phyloP scores from a whole-genome alignment of 2,329 filamentous ascomycete genomes.

The Apiospora phragmitis region DNA sequence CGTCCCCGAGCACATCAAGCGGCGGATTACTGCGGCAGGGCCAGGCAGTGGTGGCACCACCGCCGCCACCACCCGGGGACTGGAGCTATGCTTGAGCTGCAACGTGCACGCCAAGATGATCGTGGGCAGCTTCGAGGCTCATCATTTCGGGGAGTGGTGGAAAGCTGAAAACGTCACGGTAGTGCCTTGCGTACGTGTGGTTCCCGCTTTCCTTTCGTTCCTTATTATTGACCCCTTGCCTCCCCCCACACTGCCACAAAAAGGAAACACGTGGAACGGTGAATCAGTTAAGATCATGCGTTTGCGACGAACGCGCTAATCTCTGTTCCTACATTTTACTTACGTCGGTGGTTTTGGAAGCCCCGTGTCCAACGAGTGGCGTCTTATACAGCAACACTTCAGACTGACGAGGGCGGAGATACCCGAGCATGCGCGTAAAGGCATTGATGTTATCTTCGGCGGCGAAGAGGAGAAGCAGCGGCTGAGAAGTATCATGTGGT shows the following conservation, averaged over 20 bases:
- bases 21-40: constrained; percentile 44
- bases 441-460: constrained; percentile 67
- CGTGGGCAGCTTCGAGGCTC: constrained; percentile 62
- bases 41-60: constrained; percentile 24
- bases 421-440: constrained; percentile 58
- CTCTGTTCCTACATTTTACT: constrained; percentile 41
- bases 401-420: constrained; percentile 47
- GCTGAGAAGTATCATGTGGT: constrained; percentile 53
- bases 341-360: constrained; percentile 83
- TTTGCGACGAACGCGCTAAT: neutral
- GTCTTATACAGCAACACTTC: constrained; percentile 72
- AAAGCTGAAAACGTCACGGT: constrained; percentile 58
- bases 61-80: constrained; percentile 49
- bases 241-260: neutral
- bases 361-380: constrained; percentile 74
- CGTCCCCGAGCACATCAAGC: constrained; percentile 61
- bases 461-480: constrained; percentile 61
- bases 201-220: neutral
- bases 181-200: constrained; percentile 64
- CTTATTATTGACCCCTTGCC: neutral
- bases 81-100: constrained; percentile 79
- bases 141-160: constrained; percentile 79
- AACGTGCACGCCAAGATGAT: constrained; percentile 79
- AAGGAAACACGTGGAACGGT: neutral
- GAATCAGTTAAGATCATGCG: neutral